A percentile compares a stretch with the other conserved stretches of the same genome.
These are phyloP conservation scores for Phlebiopsis gigantea DNA, from an alignment of 768 basidiomycete genomes.

Conservation along the genomic window DNA sequence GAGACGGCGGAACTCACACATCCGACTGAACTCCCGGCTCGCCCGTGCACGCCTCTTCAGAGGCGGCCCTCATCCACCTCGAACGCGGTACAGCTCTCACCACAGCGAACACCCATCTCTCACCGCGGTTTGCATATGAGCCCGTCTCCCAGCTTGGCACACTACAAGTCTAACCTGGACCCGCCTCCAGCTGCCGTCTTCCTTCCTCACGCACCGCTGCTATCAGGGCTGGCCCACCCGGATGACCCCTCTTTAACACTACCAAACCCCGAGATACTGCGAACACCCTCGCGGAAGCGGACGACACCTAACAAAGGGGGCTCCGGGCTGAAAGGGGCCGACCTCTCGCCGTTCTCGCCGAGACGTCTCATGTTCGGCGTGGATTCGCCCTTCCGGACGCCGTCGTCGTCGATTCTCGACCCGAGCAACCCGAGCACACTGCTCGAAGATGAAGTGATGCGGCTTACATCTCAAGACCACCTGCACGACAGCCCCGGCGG, in stretches of 20 bases:
- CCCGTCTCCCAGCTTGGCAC: slow-evolving; percentile 56
- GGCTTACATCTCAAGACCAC: slow-evolving; percentile 29
- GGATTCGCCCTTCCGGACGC: slow-evolving; percentile 39
- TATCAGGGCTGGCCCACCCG: slow-evolving; percentile 20
- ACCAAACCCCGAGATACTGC: slow-evolving; percentile 25
- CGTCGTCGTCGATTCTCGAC: slow-evolving; percentile 49
- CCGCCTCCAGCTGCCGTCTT: slow-evolving; percentile 43
- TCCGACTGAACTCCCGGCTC: slow-evolving; percentile 31
- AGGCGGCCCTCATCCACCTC: slow-evolving; percentile 17
- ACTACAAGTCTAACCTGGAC: slow-evolving; percentile 66
- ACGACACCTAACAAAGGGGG: slow-evolving; percentile 15
- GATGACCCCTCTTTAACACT: slow-evolving; percentile 21
- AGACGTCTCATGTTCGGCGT: slow-evolving; percentile 34
- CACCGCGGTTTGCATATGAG: slow-evolving; percentile 69
- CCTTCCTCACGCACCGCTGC: slow-evolving; percentile 33
- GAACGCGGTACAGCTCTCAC: slow-evolving; percentile 42
- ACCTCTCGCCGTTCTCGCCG: slow-evolving; percentile 32
- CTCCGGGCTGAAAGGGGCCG: slow-evolving; percentile 8
- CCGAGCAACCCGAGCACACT: slow-evolving; percentile 66
- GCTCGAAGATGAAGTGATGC: slow-evolving; percentile 68
- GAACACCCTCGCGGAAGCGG: slow-evolving; percentile 44
- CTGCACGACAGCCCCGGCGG: slow-evolving; percentile 60
- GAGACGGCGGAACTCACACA: background rate
- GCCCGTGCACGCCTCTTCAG: slow-evolving; percentile 35
- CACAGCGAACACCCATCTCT: slow-evolving; percentile 60